phyloP scores from a whole-genome alignment of 2,329 filamentous ascomycete species.

The Niveomyces coronatus region DNA sequence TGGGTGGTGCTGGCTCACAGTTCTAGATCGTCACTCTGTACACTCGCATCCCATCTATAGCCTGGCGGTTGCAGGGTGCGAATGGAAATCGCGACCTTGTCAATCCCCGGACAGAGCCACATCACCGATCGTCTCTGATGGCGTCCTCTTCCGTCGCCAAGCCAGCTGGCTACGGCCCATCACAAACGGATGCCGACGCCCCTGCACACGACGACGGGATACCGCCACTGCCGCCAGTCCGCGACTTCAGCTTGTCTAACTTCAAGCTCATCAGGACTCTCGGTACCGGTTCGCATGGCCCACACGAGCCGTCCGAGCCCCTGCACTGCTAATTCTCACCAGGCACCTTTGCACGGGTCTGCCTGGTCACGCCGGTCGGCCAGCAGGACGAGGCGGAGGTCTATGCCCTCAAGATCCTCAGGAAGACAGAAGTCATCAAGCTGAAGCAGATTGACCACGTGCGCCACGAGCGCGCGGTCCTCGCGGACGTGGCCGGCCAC shows the following conservation, averaged over 20 bases:
- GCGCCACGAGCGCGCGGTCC: constrained; percentile 69
- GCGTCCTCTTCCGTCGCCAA: constrained; percentile 7
- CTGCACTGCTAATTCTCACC: constrained; percentile 3
- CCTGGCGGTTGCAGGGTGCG: not conserved
- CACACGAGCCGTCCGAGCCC: constrained; percentile 2
- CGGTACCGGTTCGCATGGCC: constrained; percentile 51
- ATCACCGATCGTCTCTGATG: not conserved
- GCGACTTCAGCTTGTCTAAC: constrained; percentile 34
- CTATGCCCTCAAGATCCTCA: constrained; percentile 73
- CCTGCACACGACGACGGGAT: not conserved
- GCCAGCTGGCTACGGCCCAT: not conserved
- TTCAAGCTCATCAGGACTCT: constrained; percentile 67
- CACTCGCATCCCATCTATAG: not conserved
- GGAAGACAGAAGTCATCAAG: constrained; percentile 63
- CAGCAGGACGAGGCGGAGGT: constrained; percentile 36
- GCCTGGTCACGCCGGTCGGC: constrained; percentile 57
- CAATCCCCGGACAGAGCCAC: not conserved
- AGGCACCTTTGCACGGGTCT: constrained; percentile 77
- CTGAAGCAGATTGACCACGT: constrained; percentile 84
- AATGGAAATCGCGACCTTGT: not conserved
- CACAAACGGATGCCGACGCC: not conserved
- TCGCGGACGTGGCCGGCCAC: constrained; percentile 67
- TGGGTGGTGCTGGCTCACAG: constrained; percentile 1
- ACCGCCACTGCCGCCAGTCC: constrained; percentile 18
- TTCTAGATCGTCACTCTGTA: constrained; percentile 3